Base-by-base conservation (phyloP, 2,329 filamentous ascomycete species). In the Alternaria longipes region DNA sequence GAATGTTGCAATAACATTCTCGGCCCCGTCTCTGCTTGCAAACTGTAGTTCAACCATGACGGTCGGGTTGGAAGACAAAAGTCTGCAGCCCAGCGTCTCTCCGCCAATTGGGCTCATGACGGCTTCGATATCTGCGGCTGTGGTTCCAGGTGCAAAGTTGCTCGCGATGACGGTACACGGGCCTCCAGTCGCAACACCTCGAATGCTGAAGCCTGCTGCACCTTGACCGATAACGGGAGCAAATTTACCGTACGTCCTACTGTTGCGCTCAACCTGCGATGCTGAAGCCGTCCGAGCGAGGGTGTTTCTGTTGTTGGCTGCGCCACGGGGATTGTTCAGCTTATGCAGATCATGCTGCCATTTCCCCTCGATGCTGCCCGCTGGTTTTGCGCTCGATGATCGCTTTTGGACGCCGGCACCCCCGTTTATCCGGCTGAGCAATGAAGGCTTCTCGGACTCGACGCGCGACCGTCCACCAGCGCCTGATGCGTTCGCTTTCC, bases 81-180 rank as follows among this genome's bases (percentile, higher is more conserved):
- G 81, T 36, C 84, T 85, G 80, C 91, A 94, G 71, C 85, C 87
- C 24, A 85, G 74, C 71, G 93, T 68, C 62, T 89, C 83, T 32
- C 85, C 86, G 40, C 90, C 91, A n/a, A 91, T 81, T 0, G 88
- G 88, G n/a, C 85, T 86, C 87, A 95, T 89, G 58, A 92, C 92
- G 69, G 89, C 91, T 81, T 93, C 91, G 61, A 95, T 92, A 73
- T 95, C 92, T 30, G 90, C 91, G 2, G 90, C 90, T 7, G 92
- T 93, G 0, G 92, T 95, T 38, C 92, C 92, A 2, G 87, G 87
- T 12, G 91, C 92, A 75, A 95, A 93, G 82, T 95, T 95, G 78
- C 91, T 90, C 3, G 90, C 91, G 75, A 92, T 86, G 24, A 95
- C 86, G 18, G 87, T 85, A 69, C 87, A 92, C 1, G 91, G 91